These are phyloP conservation scores for Candida sakaeoensis DNA, from an alignment of 805 yeast species.

Conservation along the genomic window DNA sequence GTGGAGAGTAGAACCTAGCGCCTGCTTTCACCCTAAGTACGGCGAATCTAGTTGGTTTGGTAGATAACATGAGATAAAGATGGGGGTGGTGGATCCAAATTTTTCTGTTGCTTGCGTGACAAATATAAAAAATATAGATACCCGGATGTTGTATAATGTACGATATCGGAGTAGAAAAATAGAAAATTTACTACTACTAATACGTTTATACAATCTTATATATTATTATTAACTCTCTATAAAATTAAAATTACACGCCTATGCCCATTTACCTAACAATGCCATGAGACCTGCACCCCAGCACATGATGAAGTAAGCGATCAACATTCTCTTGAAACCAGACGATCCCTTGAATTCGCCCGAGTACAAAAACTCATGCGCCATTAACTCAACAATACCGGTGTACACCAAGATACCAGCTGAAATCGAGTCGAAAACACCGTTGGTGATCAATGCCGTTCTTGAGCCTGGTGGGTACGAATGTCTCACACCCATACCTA, in stretches of 20 bases:
- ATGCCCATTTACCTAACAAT: slow-evolving; percentile 57
- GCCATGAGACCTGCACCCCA: slow-evolving; percentile 79
- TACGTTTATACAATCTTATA: not conserved
- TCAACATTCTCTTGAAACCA: slow-evolving; percentile 48
- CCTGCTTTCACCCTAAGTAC: not conserved
- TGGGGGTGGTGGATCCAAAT: too few species aligned
- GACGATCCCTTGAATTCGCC: slow-evolving; percentile 60
- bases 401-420: slow-evolving; percentile 77
- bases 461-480: slow-evolving; percentile 58
- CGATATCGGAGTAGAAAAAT: not conserved
- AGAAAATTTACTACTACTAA: too few species aligned
- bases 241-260: not conserved
- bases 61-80: too few species aligned
- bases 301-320: slow-evolving; percentile 52
- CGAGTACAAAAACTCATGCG: slow-evolving; percentile 65
- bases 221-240: not conserved
- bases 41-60: not conserved
- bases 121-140: too few species aligned
- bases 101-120: too few species aligned
- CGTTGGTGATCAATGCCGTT: slow-evolving; percentile 60
- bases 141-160: too few species aligned
- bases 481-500: slow-evolving; percentile 72
- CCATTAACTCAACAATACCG: slow-evolving; percentile 75
- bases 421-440: slow-evolving; percentile 71
- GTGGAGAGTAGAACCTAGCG: not conserved